phyloP scores from a whole-genome alignment of 441 rosid genomes.

The Heliophila coronopifolia region DNA sequence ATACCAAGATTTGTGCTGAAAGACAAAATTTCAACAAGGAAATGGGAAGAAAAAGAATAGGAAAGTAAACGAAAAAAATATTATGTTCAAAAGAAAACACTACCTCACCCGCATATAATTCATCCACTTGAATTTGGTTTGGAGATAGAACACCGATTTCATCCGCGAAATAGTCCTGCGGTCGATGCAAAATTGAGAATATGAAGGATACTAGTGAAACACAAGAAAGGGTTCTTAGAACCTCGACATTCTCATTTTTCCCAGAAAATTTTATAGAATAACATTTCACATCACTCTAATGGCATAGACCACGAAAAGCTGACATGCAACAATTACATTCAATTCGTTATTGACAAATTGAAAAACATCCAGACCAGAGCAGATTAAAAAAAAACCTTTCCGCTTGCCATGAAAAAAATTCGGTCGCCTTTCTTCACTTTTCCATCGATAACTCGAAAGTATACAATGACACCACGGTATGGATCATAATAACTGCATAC shows the following conservation, averaged over 20 bases:
- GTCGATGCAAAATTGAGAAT: slow-evolving; percentile 19
- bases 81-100: slow-evolving; percentile 25
- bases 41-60: background rate
- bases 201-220: slow-evolving; percentile 3
- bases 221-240: background rate
- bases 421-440: slow-evolving; percentile 85
- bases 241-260: background rate
- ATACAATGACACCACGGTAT: slow-evolving; percentile 93
- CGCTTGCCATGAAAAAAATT: slow-evolving; percentile 87
- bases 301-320: background rate
- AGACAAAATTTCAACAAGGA: background rate
- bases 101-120: slow-evolving; percentile 95
- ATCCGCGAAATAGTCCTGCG: slow-evolving; percentile 85
- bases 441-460: slow-evolving; percentile 93
- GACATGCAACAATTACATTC: background rate
- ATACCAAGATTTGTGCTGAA: slow-evolving; percentile 3
- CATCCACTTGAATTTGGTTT: slow-evolving; percentile 82
- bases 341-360: too few species aligned
- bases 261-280: background rate
- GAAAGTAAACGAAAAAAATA: background rate
- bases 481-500: slow-evolving; percentile 86
- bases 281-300: background rate
- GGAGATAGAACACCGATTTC: slow-evolving; percentile 96
- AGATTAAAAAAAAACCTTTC: slow-evolving; percentile 52
- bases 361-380: too few species aligned